A percentile compares a stretch with the other conserved stretches of the same genome.
These are phyloP conservation scores for Filobasidium wieringae DNA, from an alignment of 768 basidiomycete genomes.

Conservation along the genomic window DNA sequence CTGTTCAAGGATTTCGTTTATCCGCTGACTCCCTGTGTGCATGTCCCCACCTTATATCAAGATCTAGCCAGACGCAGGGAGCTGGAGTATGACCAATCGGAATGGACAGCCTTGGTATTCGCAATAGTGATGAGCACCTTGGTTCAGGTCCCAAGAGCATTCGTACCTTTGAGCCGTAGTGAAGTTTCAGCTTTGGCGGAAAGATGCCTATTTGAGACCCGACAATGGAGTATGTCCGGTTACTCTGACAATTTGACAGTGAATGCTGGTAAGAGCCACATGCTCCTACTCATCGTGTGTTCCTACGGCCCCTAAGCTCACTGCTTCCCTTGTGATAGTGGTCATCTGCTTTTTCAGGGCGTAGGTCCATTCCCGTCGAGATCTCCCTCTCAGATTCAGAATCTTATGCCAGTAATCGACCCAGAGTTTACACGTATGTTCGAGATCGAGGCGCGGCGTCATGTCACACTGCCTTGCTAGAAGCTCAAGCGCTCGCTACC, in stretches of 20 bases:
- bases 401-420: not conserved
- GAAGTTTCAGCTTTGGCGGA: constrained; percentile 74
- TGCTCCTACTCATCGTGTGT: not conserved
- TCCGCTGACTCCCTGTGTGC: constrained; percentile 77
- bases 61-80: constrained; percentile 68
- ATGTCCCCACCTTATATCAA: constrained; percentile 85
- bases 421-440: constrained; percentile 76
- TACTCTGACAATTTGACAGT: constrained; percentile 16
- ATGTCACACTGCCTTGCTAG: constrained; percentile 75
- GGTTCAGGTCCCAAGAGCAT: constrained; percentile 76
- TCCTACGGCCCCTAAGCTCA: too few relatives aligned
- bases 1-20: constrained; percentile 92
- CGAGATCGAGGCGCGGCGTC: constrained; percentile 69
- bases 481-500: constrained; percentile 43
- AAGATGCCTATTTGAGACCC: constrained; percentile 53
- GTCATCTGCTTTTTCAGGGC: constrained; percentile 80
- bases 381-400: constrained; percentile 1
- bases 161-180: constrained; percentile 61
- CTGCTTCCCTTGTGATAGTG: constrained; percentile 45
- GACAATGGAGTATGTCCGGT: constrained; percentile 18
- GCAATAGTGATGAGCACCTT: constrained; percentile 75
- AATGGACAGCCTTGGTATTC: constrained; percentile 85
- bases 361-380: not conserved
- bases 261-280: constrained; percentile 20
- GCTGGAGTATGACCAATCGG: constrained; percentile 58